Evolutionary conservation across 2,329 filamentous ascomycete genomes (phyloP).

Genomic region (Davidsoniella eucalypti): DNA sequence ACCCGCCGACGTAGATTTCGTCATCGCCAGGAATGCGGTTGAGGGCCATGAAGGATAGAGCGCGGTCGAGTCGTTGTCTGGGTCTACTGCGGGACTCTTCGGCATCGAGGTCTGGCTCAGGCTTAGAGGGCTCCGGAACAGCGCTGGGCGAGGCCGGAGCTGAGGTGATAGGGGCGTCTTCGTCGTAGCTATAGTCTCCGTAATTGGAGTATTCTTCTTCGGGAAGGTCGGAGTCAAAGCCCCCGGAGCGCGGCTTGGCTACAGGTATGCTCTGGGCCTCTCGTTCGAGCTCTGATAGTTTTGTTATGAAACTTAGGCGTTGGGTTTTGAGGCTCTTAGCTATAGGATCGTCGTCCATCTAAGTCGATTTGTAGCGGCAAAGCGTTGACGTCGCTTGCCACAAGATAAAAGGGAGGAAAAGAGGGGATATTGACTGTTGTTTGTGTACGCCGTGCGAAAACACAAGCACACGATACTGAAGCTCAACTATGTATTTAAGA

Average conservation of each 20-base stretch:
- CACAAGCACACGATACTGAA: too few species aligned
- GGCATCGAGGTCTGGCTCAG: neutral
- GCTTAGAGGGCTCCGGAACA: neutral
- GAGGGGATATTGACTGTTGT: neutral
- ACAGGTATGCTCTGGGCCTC: conserved; percentile 9
- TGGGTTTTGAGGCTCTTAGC: conserved; percentile 13
- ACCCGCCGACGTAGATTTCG: conserved; percentile 26
- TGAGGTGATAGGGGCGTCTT: neutral
- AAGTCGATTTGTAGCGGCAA: neutral
- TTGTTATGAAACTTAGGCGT: conserved; percentile 12
- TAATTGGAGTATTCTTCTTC: conserved; percentile 1
- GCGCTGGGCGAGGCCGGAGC: neutral
- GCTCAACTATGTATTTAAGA: too few species aligned
- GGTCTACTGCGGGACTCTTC: conserved; percentile 10
- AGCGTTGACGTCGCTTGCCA: neutral
- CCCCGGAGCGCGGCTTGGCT: neutral
- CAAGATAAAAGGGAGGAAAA: neutral
- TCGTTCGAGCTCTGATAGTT: conserved; percentile 11
- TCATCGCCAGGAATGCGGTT: conserved; percentile 26
- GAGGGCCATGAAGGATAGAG: conserved; percentile 23
- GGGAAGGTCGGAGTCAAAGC: neutral
- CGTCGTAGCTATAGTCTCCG: neutral
- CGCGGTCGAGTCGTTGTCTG: conserved; percentile 9
- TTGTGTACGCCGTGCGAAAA: too few species aligned
- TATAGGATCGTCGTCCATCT: conserved; percentile 13